phyloP scores from a whole-genome alignment of 78 protist species.

The Chrysochromulina parva region DNA sequence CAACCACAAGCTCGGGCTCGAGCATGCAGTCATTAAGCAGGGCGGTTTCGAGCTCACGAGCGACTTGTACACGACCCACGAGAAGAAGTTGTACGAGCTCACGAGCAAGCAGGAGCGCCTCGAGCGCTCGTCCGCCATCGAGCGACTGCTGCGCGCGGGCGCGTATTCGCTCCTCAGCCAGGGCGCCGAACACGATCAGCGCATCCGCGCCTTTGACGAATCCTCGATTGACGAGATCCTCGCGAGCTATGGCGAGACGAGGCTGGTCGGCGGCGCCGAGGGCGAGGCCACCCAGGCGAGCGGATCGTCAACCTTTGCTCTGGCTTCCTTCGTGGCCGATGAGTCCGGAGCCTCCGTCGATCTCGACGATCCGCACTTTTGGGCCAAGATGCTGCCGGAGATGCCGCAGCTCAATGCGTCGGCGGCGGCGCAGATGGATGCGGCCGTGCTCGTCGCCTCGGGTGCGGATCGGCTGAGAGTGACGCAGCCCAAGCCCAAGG shows the following conservation, averaged over 20 bases:
- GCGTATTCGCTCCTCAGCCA: slow-evolving; percentile 14
- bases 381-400: slow-evolving; percentile 18
- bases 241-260: neutral
- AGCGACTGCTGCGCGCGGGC: slow-evolving; percentile 29
- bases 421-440: no score
- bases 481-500: no score
- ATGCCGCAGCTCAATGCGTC: neutral
- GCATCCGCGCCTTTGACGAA: neutral
- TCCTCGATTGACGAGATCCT: neutral
- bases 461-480: no score
- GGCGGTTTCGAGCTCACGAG: neutral
- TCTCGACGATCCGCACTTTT: neutral
- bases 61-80: neutral
- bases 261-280: neutral
- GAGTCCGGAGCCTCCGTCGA: neutral
- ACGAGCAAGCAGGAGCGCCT: neutral
- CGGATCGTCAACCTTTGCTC: slow-evolving; percentile 35
- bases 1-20: slow-evolving; percentile 77
- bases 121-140: neutral
- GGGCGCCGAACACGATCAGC: slow-evolving; percentile 30
- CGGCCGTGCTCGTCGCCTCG: no score
- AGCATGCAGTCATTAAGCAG: slow-evolving; percentile 62
- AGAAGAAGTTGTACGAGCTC: neutral
- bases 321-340: slow-evolving; percentile 41
- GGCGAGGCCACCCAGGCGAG: neutral